Conservation (phyloP, 1,139 yeast genomes). For the Hyphopichia fennica region DNA sequence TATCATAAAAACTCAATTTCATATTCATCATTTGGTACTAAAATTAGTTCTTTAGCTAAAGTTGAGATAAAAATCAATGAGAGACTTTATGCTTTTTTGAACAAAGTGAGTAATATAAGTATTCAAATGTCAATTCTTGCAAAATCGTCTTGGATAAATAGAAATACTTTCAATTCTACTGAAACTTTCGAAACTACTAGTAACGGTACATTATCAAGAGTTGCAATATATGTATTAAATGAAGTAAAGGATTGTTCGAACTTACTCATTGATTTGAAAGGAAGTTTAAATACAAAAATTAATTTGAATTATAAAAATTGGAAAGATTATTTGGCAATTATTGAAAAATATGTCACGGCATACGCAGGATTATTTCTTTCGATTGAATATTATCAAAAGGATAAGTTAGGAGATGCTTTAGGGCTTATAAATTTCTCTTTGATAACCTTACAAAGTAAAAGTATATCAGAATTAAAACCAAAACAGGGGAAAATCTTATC, state of each 20-base stretch:
- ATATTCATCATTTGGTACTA: constrained; percentile 9
- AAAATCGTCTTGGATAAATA: constrained; percentile 41
- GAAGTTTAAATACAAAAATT: constrained; percentile 3
- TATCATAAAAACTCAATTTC: constrained; percentile 36
- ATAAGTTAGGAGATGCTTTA: constrained; percentile 42
- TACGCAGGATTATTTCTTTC: constrained; percentile 46
- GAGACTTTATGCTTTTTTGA: constrained; percentile 19
- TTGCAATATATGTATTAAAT: constrained; percentile 38
- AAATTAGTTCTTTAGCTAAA: constrained; percentile 3
- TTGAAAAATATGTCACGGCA: constrained; percentile 38
- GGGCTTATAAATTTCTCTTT: constrained; percentile 43
- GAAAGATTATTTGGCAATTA: constrained; percentile 32
- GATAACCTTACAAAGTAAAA: constrained; percentile 40
- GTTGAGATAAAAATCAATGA: constrained; percentile 13
- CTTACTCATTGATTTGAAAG: constrained; percentile 15
- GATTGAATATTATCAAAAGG: constrained; percentile 42
- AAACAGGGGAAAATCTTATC: constrained; percentile 13
- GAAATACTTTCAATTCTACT: constrained; percentile 26
- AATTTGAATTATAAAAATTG: constrained; percentile 25
- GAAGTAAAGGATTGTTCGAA: constrained; percentile 26
- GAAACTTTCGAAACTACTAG: constrained; percentile 33
- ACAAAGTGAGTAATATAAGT: constrained; percentile 29
- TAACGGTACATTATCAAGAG: constrained; percentile 43
- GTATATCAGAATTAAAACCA: constrained; percentile 13
- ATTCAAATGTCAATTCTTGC: constrained; percentile 43